Base-by-base conservation (phyloP, 225 moss, liverwort and hornwort genomes). In the Pseudisothecium myosuroides region DNA sequence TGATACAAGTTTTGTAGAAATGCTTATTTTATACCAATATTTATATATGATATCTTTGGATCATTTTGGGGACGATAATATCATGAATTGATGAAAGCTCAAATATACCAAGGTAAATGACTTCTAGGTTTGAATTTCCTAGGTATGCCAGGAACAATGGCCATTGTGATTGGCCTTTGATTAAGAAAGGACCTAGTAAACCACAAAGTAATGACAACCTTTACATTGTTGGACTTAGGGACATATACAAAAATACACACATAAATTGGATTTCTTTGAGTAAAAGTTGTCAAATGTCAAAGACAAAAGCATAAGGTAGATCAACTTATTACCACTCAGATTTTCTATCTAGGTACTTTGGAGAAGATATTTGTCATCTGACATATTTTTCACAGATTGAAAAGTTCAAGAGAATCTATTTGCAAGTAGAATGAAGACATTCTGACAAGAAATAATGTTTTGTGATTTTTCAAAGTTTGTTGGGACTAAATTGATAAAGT, bases 401-500 rank as follows among this genome's bases (percentile, higher is more conserved):
- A 23, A 24, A 41, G 14, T 39, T 27, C 17, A 17, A 47, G 6
- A 16, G 2, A 29, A 73, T 5, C 2, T 29, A 72, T 16, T 26
- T 45, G 5, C 29, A 43, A 72, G 17, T 45, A 45, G 29, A 28
- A 17, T 73, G 10, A 73, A 73, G 29, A 28, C 29, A 28, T 29
- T 47, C 0, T 6, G 6, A 10, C 4, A 45, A 27, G 9, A 27
- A 43, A 14, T 43, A 0, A 39, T 2, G 23, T 39, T 41, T 1
- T 8, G 3, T 27, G 5, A 39, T 16, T 17, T 43, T 45, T 39
- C 11, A 29, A 72, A 43, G 16, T 43, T 43, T 43, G 6, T 41
- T 41, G 15, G 7, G 12, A 15, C 14, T 8, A 7, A 43, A 27
- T 47, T 74, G 47, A 2, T 47, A 9, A 17, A 74, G 11, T 1